Conservation (phyloP, 139 green algal species). For the Parachlorella kessleri region DNA sequence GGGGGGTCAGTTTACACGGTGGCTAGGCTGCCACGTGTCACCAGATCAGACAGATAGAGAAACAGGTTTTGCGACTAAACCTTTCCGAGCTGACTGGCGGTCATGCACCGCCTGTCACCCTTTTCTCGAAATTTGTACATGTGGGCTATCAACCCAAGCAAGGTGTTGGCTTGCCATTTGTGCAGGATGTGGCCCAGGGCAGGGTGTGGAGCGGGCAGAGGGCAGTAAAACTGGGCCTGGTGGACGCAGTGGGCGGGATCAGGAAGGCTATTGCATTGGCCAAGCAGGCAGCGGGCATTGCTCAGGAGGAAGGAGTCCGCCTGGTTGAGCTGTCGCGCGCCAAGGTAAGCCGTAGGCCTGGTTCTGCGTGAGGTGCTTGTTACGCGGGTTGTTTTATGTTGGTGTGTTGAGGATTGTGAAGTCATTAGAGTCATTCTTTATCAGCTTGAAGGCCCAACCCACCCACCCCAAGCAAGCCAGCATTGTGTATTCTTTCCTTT, state of each 20-base stretch:
- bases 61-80: too few species aligned
- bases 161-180: too few species aligned
- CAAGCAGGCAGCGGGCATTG: conserved; percentile 74
- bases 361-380: conserved; percentile 21
- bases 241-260: conserved; percentile 89
- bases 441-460: neutral
- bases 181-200: conserved; percentile 70
- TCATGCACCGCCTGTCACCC: too few species aligned
- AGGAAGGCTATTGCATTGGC: conserved; percentile 73
- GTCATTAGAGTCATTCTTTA: neutral
- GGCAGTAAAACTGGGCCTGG: conserved; percentile 71
- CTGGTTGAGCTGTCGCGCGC: conserved; percentile 62
- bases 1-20: too few species aligned
- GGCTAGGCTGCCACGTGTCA: too few species aligned
- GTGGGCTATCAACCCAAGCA: too few species aligned
- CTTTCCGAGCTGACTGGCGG: too few species aligned
- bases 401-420: neutral
- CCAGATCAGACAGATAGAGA: too few species aligned
- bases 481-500: too few species aligned
- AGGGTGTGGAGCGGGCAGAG: conserved; percentile 85
- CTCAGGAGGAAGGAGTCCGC: conserved; percentile 40
- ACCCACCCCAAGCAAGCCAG: too few species aligned
- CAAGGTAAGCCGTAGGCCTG: conserved; percentile 49
- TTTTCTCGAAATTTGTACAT: too few species aligned
- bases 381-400: neutral